Conservation (phyloP, 306 rosid genomes). For the Mimosa pudica region DNA sequence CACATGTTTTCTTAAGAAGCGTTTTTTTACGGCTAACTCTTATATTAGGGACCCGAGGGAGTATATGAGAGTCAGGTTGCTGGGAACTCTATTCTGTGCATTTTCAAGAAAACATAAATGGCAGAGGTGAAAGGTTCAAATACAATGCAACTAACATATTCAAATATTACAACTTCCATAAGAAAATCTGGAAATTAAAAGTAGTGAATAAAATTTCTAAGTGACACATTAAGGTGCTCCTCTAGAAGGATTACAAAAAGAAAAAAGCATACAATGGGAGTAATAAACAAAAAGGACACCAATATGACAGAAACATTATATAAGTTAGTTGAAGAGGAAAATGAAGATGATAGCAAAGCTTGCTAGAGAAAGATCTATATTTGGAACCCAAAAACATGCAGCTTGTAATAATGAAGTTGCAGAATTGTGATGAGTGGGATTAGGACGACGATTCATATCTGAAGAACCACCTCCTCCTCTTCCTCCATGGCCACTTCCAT, state of each 20-base stretch:
- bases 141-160: not conserved
- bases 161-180: conserved; percentile 7
- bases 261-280: not conserved
- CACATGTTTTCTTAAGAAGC: too few species aligned
- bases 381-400: conserved; percentile 24
- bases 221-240: not conserved
- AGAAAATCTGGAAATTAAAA: not conserved
- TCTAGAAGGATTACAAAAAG: not conserved
- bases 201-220: too few species aligned
- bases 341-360: conserved; percentile 16
- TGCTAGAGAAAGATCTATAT: conserved; percentile 10
- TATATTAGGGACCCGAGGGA: too few species aligned
- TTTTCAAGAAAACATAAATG: not conserved
- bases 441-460: conserved; percentile 16
- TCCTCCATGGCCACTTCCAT: not conserved
- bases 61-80: not conserved
- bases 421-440: not conserved
- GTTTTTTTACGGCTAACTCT: too few species aligned
- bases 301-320: not conserved
- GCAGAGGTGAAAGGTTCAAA: not conserved
- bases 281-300: not conserved
- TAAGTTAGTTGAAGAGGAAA: conserved; percentile 15
- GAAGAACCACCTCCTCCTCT: conserved; percentile 29
- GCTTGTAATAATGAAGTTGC: conserved; percentile 23
- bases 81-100: not conserved